A percentile compares a stretch with the other conserved stretches of the same genome.
phyloP scores from a whole-genome alignment of 768 basidiomycete genomes.

The Hydnomerulius pinastri region DNA sequence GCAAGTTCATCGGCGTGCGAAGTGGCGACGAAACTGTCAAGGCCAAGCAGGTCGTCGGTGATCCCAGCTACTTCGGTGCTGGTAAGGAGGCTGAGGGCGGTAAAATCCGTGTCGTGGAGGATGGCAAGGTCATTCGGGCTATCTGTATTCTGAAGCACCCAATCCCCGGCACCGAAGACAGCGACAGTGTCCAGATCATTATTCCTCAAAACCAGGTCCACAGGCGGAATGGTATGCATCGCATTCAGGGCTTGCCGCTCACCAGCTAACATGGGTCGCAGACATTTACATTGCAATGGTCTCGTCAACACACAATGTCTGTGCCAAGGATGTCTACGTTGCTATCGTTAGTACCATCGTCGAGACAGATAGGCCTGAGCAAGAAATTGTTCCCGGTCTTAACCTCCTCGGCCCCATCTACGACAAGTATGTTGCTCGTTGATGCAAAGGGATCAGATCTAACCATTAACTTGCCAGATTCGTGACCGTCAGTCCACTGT shows the following conservation, averaged over 20 bases:
- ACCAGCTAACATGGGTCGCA: conserved; percentile 33
- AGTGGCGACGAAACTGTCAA: conserved; percentile 90
- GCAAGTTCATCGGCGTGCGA: conserved; percentile 92
- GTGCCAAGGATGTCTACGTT: conserved; percentile 91
- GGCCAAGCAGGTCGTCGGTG: conserved; percentile 97
- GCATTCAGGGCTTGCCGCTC: background rate
- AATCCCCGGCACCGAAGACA: conserved; percentile 94
- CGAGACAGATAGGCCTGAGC: conserved; percentile 90
- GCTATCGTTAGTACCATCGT: conserved; percentile 99
- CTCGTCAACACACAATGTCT: conserved; percentile 96
- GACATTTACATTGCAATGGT: conserved; percentile 99
- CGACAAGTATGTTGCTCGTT: conserved; percentile 71
- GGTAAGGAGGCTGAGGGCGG: conserved; percentile 64
- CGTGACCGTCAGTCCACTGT: conserved; percentile 83
- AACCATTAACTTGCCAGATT: conserved; percentile 56
- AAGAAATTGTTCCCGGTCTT: conserved; percentile 90
- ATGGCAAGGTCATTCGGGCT: conserved; percentile 92
- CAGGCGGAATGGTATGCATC: conserved; percentile 79
- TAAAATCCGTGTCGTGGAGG: conserved; percentile 87
- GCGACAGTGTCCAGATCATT: conserved; percentile 95
- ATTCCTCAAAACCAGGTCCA: conserved; percentile 98
- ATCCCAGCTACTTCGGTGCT: conserved; percentile 95
- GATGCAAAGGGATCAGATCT: conserved; percentile 5
- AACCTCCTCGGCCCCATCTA: conserved; percentile 88
- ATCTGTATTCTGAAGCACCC: conserved; percentile 99